Evolutionary conservation across 169 alveolate species (phyloP).

Genomic region (Plasmodium vinckei): DNA sequence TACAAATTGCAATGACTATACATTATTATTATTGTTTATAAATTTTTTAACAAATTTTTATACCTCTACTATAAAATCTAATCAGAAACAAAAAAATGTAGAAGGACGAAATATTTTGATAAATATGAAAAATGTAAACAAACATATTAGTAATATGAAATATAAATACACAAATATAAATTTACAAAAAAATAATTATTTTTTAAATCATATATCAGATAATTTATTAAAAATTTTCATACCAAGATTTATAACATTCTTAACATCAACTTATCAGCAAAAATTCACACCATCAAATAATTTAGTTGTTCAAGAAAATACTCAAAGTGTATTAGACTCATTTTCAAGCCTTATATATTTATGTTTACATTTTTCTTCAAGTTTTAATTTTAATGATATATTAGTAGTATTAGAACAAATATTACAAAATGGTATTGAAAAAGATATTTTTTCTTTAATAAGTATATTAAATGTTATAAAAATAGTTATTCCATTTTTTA

Average conservation of each 20-base stretch:
- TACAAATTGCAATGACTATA: conserved; percentile 30
- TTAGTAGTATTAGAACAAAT: conserved; percentile 29
- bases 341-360: conserved; percentile 49
- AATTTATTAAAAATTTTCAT: conserved; percentile 54
- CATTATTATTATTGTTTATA: conserved; percentile 31
- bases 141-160: conserved; percentile 1
- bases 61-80: conserved; percentile 44
- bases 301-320: conserved; percentile 6
- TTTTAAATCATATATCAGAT: conserved; percentile 55
- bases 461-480: conserved; percentile 41
- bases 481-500: conserved; percentile 66
- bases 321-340: conserved; percentile 8
- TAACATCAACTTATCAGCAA: conserved; percentile 19
- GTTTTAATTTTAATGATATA: conserved; percentile 48
- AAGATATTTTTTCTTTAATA: conserved; percentile 49
- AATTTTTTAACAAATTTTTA: conserved; percentile 33
- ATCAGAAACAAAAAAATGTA: neutral
- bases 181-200: conserved; percentile 56
- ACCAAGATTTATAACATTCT: conserved; percentile 45
- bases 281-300: conserved; percentile 24
- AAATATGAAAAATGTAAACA: neutral
- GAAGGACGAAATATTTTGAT: neutral
- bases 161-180: conserved; percentile 62
- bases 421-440: conserved; percentile 50
- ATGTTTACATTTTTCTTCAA: conserved; percentile 33